Evolutionary conservation across 352 stramenopile genomes (phyloP).

Genomic region (Phytophthora tubulina): DNA sequence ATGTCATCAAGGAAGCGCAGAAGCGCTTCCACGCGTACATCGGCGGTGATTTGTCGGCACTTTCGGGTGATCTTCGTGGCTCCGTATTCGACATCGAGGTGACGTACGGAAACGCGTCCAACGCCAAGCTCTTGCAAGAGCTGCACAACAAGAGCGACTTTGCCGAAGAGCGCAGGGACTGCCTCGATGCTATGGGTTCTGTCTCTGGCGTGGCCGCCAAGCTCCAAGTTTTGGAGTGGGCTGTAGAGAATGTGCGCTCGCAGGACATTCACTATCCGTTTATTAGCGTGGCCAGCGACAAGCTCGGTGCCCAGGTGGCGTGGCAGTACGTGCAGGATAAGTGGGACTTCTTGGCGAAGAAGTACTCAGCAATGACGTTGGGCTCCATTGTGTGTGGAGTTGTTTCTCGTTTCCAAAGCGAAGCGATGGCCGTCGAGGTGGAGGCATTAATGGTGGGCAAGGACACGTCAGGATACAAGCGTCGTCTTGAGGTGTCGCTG

Average conservation of each 20-base stretch:
- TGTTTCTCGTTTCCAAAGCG: conserved; percentile 59
- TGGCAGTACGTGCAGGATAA: conserved; percentile 80
- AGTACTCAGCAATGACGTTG: conserved; percentile 67
- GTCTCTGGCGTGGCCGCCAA: conserved; percentile 55
- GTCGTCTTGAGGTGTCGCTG: conserved; percentile 62
- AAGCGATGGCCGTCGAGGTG: conserved; percentile 59
- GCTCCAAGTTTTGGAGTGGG: conserved; percentile 79
- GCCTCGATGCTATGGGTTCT: conserved; percentile 61
- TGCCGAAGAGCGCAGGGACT: conserved; percentile 74
- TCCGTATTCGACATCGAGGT: conserved; percentile 68
- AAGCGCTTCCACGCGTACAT: conserved; percentile 68
- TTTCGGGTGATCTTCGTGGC: conserved; percentile 68
- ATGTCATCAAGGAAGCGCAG: conserved; percentile 63
- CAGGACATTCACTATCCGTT: conserved; percentile 76
- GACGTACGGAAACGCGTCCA: conserved; percentile 44
- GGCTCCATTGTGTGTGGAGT: conserved; percentile 53
- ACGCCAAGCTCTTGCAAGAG: conserved; percentile 67
- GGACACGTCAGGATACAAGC: conserved; percentile 64
- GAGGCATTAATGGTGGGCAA: conserved; percentile 67
- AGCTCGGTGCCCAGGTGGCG: conserved; percentile 53
- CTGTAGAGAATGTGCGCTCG: conserved; percentile 65
- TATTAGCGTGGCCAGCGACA: conserved; percentile 60
- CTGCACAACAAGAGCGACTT: conserved; percentile 75
- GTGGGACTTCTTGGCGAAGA: conserved; percentile 64
- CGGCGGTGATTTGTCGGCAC: conserved; percentile 45